A percentile compares a stretch with the other conserved stretches of the same genome.
Conservation (phyloP, 345 rosid genomes). For the Linum usitatissimum region DNA sequence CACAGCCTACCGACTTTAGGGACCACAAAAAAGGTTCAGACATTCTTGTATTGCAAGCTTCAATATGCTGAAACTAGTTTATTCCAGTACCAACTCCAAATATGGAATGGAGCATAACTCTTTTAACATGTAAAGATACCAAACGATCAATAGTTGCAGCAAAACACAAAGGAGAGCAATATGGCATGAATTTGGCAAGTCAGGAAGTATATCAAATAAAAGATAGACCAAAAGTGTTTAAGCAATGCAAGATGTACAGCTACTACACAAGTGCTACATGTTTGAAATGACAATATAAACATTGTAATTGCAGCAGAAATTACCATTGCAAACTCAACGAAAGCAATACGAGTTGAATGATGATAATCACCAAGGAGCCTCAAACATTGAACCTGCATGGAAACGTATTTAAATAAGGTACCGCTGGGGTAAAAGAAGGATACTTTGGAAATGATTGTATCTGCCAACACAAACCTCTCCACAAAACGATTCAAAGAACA, state of each 20-base stretch:
- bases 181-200: no score
- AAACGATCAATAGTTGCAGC: no score
- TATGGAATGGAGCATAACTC: not conserved
- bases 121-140: no score
- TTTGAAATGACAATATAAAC: not conserved
- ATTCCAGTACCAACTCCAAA: not conserved
- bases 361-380: slow-evolving; percentile 91
- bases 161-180: no score
- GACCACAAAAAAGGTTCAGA: not conserved
- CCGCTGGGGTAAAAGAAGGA: slow-evolving; percentile 1
- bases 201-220: no score
- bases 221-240: no score
- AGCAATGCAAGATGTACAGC: no score
- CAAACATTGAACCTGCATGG: slow-evolving; percentile 66
- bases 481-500: slow-evolving; percentile 73
- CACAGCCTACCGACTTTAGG: no score
- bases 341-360: slow-evolving; percentile 89
- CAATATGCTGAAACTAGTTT: not conserved
- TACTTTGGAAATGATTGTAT: slow-evolving; percentile 1
- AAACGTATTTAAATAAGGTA: slow-evolving; percentile 8
- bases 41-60: not conserved
- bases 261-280: not conserved
- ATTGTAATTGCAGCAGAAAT: not conserved
- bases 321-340: slow-evolving; percentile 87
- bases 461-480: slow-evolving; percentile 58